Base-by-base conservation (phyloP, 345 rosid genomes). In the Lagerstroemia speciosa region DNA sequence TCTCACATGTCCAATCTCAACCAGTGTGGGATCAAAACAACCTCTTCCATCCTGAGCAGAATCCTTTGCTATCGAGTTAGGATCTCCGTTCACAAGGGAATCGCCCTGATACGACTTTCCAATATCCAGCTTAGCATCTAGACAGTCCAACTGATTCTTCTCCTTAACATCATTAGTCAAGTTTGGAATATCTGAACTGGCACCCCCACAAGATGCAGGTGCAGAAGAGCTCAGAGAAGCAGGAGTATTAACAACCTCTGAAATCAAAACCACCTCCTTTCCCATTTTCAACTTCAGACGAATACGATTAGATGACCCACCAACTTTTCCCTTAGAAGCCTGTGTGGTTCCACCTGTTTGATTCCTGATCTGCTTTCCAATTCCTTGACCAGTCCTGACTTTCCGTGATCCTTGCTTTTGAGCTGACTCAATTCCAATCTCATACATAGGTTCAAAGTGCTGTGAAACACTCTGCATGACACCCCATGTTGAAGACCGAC, bases 281-380 rank as follows among this genome's bases (percentile, higher is more conserved):
- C 99, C 96, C 80, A 91, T 71, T 78, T 84, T 94, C 71, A 94
- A 85, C 85, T 81, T 91, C 78, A 94, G 78, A 45, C 95, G 92
- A 55, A 94, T 83, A 77, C 87, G 73, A 67, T 71, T 75, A 55
- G 76, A 80, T 74, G 81, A 73, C 78, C 81, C 69, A 76, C 53
- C 71, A 69, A 31, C 22, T 52, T 78, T 81, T 73, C 74, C 77
- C 68, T 76, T 76, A 46, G 87, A 78, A 34, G 66, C 76, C 38
- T 73, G 75, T 29, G 72, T 72, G 68, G 70, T 72, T 58, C 80
- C 72, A 55, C 75, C 72, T 55, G 66, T 65, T 60, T 11, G 72
- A 58, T 74, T 74, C 62, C 71, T 82, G 48, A 41, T 80, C 70
- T 3, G 67, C 72, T 79, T 83, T 76, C 73, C 72, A 72, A 74